A percentile compares a stretch with the other conserved stretches of the same genome.
Evolutionary conservation across 2,329 filamentous ascomycete genomes (phyloP).

Genomic region (Alternaria triticimaculans): DNA sequence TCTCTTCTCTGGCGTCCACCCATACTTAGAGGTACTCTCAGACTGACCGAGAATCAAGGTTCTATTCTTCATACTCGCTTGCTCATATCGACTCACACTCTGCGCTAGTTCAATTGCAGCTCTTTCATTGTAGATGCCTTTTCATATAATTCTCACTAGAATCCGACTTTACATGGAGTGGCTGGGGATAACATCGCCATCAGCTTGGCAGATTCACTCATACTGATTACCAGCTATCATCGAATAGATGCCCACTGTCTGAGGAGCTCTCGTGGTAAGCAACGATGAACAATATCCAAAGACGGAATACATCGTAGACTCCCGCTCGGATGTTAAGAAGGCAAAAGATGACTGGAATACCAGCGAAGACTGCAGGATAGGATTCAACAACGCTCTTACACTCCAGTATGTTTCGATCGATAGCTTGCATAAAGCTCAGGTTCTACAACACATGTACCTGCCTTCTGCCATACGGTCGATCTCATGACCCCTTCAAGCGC

Average conservation of each 20-base stretch:
- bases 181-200: fast-evolving
- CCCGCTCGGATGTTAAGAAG: background rate
- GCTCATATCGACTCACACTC: too few species aligned
- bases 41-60: too few species aligned
- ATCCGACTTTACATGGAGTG: background rate
- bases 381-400: background rate
- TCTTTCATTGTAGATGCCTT: background rate
- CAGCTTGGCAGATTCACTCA: background rate
- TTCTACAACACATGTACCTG: background rate
- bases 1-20: background rate
- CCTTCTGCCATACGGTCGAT: fast-evolving
- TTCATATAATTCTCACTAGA: background rate
- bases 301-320: background rate
- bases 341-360: background rate
- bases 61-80: too few species aligned
- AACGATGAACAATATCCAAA: too few species aligned
- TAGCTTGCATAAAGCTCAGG: background rate
- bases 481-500: background rate
- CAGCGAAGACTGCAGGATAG: background rate
- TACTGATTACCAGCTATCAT: background rate
- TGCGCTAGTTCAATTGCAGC: background rate
- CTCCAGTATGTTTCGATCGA: background rate
- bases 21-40: background rate
- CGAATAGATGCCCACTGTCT: background rate
- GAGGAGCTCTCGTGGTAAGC: too few species aligned